Base-by-base conservation (phyloP, 805 yeast genomes). In the Wickerhamomyces strasburgensis region DNA sequence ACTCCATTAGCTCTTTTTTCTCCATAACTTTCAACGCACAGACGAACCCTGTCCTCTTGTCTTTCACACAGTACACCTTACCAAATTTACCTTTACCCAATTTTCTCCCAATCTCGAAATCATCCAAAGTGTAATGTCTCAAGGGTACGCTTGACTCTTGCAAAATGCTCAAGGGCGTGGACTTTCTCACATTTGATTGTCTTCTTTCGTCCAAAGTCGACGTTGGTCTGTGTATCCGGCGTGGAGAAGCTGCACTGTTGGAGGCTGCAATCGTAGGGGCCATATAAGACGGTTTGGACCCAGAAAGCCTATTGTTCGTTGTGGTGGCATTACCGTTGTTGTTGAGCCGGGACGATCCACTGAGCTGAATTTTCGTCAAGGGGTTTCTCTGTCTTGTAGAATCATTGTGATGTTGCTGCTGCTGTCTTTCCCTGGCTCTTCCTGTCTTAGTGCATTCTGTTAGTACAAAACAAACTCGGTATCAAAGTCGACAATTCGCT, bases 11-110 rank as follows among this genome's bases (percentile, higher is more conserved):
- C 46, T 89, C 97, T 37, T 70, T 68, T 60, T 88, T 90, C 41
- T 80, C 78, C 96, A 93, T 86, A 3, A 82, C 93, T 56, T 93
- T 90, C 51, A 90, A 63, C 1, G 98, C 98, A 57, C 94, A 85
- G 2, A 90, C 69, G 54, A 75, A 84, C 2, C 94, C 95, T 0
- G 86, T 72, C 25, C 62, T 52, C 46, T 74, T 79, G 56, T 88
- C 96, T 38, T 72, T 71, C 7, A 83, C 97, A 55, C 96, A 84
- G 60, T 87, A 89, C 1, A 93, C 98, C 51, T 77, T 79, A 7
- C 98, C 98, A 52, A 89, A 80, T 58, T 88, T 87, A 6, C 98
- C 98, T 55, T 85, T 87, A 0, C 98, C 98, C 33, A 90, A 68
- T 39, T 82, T 79, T 37, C 80, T 73, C 14, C 97, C 98, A 29